These are phyloP conservation scores for Posidonia australis DNA, from an alignment of 106 monocot species.

Conservation along the genomic window DNA sequence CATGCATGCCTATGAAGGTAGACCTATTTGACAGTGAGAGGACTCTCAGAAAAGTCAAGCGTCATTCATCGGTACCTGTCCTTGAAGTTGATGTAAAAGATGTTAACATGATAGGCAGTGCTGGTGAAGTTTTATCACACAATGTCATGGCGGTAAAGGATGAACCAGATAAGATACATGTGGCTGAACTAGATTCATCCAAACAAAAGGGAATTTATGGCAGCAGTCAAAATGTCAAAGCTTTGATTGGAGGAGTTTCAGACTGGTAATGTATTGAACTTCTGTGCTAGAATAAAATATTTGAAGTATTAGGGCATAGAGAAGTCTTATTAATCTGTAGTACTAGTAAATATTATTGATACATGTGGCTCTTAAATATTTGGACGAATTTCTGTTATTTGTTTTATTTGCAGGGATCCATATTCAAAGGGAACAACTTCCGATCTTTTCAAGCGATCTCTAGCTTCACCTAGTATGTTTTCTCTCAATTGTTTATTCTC, in stretches of 20 bases:
- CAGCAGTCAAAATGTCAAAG: conserved; percentile 9
- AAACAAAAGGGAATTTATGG: conserved; percentile 4
- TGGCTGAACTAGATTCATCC: conserved; percentile 9
- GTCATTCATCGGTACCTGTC: conserved; percentile 17
- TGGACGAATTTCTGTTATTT: background rate
- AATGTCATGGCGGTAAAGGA: conserved; percentile 5
- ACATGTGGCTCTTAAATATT: background rate
- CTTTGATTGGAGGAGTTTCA: conserved; percentile 37
- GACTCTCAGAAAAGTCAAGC: conserved; percentile 50
- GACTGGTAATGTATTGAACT: conserved; percentile 32
- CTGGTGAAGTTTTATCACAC: conserved; percentile 3
- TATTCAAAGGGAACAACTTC: conserved; percentile 32
- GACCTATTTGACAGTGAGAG: conserved; percentile 17
- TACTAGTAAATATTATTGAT: background rate
- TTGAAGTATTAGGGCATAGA: no score
- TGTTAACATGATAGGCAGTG: conserved; percentile 21
- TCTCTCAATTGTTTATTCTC: background rate
- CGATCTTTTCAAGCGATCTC: conserved; percentile 13
- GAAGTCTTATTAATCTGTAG: background rate
- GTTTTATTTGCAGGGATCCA: conserved; percentile 42
- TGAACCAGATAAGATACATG: conserved; percentile 11
- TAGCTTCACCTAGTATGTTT: conserved; percentile 25
- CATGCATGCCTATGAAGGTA: conserved; percentile 4
- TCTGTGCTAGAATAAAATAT: no score
- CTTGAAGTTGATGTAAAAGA: conserved; percentile 30